Evolutionary conservation across 2,329 filamentous ascomycete genomes (phyloP).

Genomic region (Verticillium nubilum): DNA sequence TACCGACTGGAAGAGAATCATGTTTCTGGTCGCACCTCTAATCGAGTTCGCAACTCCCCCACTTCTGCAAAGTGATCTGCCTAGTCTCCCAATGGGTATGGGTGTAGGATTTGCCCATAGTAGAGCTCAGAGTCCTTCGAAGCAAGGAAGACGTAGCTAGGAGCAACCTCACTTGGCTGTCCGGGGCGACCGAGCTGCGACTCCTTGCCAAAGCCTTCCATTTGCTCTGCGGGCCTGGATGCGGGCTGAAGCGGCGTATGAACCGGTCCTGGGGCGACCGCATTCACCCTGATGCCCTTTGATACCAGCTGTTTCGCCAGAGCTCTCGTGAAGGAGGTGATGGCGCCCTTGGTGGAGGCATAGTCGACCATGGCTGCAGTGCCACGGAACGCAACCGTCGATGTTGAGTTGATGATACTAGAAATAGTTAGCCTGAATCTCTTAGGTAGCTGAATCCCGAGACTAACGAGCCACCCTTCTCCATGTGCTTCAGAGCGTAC

Average conservation of each 20-base stretch:
- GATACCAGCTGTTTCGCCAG: conserved; percentile 46
- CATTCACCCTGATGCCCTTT: conserved; percentile 52
- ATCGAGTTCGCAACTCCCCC: too few relatives aligned
- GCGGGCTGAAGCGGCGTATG: conserved; percentile 38
- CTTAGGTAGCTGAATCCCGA: background rate
- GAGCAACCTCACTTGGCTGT: conserved; percentile 38
- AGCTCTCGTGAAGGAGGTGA: conserved; percentile 48
- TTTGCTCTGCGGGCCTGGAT: conserved; percentile 34
- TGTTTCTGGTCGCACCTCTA: too few relatives aligned
- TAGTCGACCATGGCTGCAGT: conserved; percentile 48
- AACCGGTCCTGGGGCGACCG: conserved; percentile 33
- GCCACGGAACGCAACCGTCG: conserved; percentile 48
- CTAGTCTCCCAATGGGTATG: conserved; percentile 33
- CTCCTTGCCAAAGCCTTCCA: conserved; percentile 35
- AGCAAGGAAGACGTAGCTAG: conserved; percentile 33
- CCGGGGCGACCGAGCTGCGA: conserved; percentile 31
- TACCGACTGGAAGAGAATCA: too few relatives aligned
- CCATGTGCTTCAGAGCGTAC: conserved; percentile 50
- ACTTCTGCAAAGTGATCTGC: too few relatives aligned
- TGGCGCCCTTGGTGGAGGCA: conserved; percentile 51
- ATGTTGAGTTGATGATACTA: conserved; percentile 53
- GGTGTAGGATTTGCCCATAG: conserved; percentile 32
- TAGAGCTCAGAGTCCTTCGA: conserved; percentile 32
- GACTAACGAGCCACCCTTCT: conserved; percentile 37
- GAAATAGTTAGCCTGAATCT: background rate